Conservation (phyloP, 2,329 filamentous ascomycete genomes). For the Ascocoryne sarcoides region DNA sequence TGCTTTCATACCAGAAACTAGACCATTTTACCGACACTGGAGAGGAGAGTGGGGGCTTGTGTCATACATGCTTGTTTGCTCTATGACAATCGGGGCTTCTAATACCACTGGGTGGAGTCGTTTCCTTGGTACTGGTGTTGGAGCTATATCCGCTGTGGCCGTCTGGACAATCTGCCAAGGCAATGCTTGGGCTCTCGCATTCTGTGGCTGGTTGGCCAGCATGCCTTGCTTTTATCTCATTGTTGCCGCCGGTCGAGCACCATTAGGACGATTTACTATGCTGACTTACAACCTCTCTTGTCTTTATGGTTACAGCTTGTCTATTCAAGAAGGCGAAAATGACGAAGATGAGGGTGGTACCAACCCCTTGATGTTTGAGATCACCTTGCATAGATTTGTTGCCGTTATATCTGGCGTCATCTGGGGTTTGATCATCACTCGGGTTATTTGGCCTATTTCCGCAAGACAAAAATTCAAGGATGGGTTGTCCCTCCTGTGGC, state of each 20-base stretch:
- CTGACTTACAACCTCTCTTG: constrained; percentile 94
- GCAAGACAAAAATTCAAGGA: constrained; percentile 82
- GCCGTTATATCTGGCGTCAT: constrained; percentile 79
- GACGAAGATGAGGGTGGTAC: constrained; percentile 83
- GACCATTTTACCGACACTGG: constrained; percentile 78
- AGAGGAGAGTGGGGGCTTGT: constrained; percentile 93
- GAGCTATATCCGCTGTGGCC: constrained; percentile 64
- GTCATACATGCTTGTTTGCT: constrained; percentile 96
- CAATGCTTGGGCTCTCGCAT: constrained; percentile 65
- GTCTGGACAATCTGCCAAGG: constrained; percentile 71
- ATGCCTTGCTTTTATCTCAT: constrained; percentile 87
- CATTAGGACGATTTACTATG: constrained; percentile 87
- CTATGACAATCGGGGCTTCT: constrained; percentile 92
- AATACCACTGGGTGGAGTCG: constrained; percentile 87
- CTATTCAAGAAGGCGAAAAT: constrained; percentile 68
- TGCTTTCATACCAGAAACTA: constrained; percentile 70
- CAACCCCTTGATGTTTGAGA: constrained; percentile 77
- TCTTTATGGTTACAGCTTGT: constrained; percentile 86
- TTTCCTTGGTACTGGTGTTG: constrained; percentile 78
- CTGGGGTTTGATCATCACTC: constrained; percentile 86
- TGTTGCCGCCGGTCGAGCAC: constrained; percentile 71
- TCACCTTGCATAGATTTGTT: constrained; percentile 78
- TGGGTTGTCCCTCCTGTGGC: constrained; percentile 80
- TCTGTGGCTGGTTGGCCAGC: constrained; percentile 74
- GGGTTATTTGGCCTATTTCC: constrained; percentile 88